Evolutionary conservation across 169 alveolate species (phyloP).

Genomic region (Plasmodium inui): DNA sequence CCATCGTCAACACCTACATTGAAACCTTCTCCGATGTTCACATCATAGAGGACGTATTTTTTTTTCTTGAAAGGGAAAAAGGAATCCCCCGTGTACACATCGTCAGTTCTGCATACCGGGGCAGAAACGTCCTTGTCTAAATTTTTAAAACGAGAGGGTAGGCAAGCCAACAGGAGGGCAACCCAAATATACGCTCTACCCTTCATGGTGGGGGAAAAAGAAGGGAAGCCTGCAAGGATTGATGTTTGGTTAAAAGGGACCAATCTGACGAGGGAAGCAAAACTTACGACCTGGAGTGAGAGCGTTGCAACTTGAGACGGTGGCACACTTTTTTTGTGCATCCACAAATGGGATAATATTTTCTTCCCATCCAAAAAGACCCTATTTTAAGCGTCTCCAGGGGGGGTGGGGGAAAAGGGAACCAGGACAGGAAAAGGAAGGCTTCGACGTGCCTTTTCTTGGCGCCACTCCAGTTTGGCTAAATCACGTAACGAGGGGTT

Average conservation of each 20-base stretch:
- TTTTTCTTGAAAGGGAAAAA: conserved; percentile 46
- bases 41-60: conserved; percentile 76
- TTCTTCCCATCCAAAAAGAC: not conserved
- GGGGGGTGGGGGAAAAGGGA: not conserved
- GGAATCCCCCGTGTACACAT: conserved; percentile 39
- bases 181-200: not conserved
- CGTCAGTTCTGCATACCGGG: conserved; percentile 30
- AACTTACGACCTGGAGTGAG: not conserved
- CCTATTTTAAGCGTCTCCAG: not conserved
- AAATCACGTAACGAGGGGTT: not conserved
- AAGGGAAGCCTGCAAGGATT: not conserved
- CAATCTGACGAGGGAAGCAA: not conserved
- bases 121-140: not conserved
- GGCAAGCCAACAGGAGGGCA: not conserved
- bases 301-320: not conserved
- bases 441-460: not conserved
- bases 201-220: not conserved
- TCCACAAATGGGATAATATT: not conserved
- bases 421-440: not conserved
- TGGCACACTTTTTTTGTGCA: not conserved
- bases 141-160: not conserved
- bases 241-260: not conserved
- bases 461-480: not conserved
- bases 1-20: conserved; percentile 31
- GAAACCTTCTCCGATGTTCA: conserved; percentile 80